Evolutionary conservation across 2,329 filamentous ascomycete genomes (phyloP).

Genomic region (Neoarthrinium moseri): DNA sequence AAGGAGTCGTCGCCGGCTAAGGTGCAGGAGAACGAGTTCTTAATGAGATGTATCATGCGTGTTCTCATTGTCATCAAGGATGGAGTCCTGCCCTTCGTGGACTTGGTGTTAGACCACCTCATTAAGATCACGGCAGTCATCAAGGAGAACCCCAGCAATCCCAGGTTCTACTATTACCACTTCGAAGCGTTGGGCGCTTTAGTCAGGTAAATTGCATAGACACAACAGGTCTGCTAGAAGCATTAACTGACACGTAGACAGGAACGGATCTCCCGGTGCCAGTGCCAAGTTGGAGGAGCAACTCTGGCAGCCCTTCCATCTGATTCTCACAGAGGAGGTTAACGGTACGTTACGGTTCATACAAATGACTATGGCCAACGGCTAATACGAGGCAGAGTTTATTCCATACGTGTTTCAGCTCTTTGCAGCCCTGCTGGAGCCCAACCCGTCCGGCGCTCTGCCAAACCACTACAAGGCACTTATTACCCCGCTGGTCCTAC

Average conservation of each 20-base stretch:
- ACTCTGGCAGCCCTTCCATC: conserved; percentile 80
- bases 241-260: conserved; percentile 15
- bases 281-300: conserved; percentile 74
- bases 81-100: conserved; percentile 69
- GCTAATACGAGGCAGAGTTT: conserved; percentile 62
- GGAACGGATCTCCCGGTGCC: conserved; percentile 65
- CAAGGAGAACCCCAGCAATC: conserved; percentile 93
- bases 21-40: conserved; percentile 96
- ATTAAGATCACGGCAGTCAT: conserved; percentile 90
- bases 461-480: conserved; percentile 79
- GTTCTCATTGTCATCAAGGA: conserved; percentile 93
- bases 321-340: conserved; percentile 77
- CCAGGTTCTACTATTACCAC: conserved; percentile 97
- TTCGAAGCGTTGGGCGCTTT: conserved; percentile 93
- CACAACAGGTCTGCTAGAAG: neutral
- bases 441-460: conserved; percentile 75
- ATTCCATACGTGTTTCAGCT: conserved; percentile 96
- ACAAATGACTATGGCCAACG: neutral
- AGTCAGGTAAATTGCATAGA: conserved; percentile 56
- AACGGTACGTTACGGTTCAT: conserved; percentile 54
- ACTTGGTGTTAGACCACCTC: conserved; percentile 79
- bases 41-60: conserved; percentile 98
- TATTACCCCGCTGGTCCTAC: conserved; percentile 74
- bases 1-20: conserved; percentile 83
- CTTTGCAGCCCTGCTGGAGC: conserved; percentile 85